Evolutionary conservation across 2,329 filamentous ascomycete species (phyloP), one percentile per base, ranked within the genome.

Genomic region (Spiromastix sp.): DNA sequence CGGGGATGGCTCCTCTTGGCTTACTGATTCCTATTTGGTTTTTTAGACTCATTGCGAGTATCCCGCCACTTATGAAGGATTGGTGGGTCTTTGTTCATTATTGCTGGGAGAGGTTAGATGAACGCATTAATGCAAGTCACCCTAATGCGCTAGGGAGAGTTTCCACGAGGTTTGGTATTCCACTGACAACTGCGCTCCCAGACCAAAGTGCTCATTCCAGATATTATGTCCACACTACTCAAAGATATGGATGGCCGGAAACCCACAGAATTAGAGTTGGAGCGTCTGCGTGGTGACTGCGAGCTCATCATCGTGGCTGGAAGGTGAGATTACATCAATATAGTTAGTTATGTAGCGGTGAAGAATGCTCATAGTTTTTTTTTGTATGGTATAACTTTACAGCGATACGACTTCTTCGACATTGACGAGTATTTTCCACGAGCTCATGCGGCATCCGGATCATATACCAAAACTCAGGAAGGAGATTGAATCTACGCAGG

Each of bases 371-470:
- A n/a, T n/a, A n/a, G n/a, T n/a, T n/a, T n/a, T n/a, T n/a, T n/a
- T n/a, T n/a, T n/a, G n/a, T n/a, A n/a, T n/a, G n/a, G n/a, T n/a
- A n/a, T n/a, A n/a, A n/a, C n/a, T 15, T 13, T 16, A 59, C 4
- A 61, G 56, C 22, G 64, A 68, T 40, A 68, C 64, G 5, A 64
- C 61, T 0, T 51, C 61, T 5, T 52, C 56, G 1, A 55, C 60
- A 0, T 43, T 68, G 13, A 55, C 59, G 1, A 51, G 52, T 33
- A 46, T 65, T 5, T 62, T 69, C 47, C 67, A 62, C 41, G 43
- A 59, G 28, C 46, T 60, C 3, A 53, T 51, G 4, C 46, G 45
- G 8, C 43, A 56, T 22, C 51, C 49, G 5, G 51, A 40, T 12
- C 40, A 51, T 21, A 43, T 41, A 27, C 18, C 46, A 12, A 53